Base-by-base conservation (phyloP, 306 rosid species). In the Ormosia emarginata region DNA sequence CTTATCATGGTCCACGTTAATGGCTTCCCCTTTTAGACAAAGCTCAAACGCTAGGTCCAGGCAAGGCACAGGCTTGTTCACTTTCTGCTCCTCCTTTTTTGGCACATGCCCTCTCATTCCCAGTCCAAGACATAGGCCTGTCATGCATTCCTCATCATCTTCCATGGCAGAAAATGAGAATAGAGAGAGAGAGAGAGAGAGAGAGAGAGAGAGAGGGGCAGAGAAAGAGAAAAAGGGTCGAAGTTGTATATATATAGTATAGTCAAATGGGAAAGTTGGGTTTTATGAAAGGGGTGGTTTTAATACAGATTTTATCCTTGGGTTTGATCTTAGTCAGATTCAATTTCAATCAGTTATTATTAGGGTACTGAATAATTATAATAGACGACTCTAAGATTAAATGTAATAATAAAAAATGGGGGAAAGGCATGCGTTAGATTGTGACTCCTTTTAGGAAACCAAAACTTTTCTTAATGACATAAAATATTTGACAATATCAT, bases 101-200 rank as follows among this genome's bases (percentile, higher is more conserved):
- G 88, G 80, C 17, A 56, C 83, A 79, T 83, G 77, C 18, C 85
- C 90, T 8, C 81, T 83, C n/a, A 78, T 57, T 40, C 98, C 96
- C 17, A 91, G 83, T 1, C 90, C 97, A 3, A 94, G 92, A 62
- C 72, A 71, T 3, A 92, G 84, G 74, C 86, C 82, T 29, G 94
- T 85, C 79, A 75, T 91, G 89, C 90, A 88, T 37, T 83, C 74
- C 14, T 81, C 88, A 46, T 71, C 72, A 53, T 79, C 83, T 77
- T 83, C 92, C 97, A 91, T 91, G 78, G 78, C 77, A 24, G 66
- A 59, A 44, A 79, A 50, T 10, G 56, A 44, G 67, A 33, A 46
- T 24, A 40, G 67, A 43, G 53, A 59, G 46, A n/a, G 6, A 44
- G 67, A 33, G 53, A 40, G 67, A 43, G 53, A 65, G 46, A n/a